phyloP scores from a whole-genome alignment of 495 filamentous ascomycete species.

The Tetracladium setigerum region DNA sequence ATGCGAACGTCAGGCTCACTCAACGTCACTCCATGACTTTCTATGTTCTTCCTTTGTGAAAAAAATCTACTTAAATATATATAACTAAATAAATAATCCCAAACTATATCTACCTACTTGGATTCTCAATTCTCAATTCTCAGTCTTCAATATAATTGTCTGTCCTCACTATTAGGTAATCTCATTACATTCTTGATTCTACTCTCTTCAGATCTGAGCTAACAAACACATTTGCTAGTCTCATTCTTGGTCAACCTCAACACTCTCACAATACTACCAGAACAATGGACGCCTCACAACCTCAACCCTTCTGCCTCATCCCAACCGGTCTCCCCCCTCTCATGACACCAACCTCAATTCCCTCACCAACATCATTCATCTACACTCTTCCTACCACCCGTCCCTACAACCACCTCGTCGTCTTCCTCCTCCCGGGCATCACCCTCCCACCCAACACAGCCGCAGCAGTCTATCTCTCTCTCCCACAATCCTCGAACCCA shows the following conservation, averaged over 20 bases:
- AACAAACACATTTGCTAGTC: no score
- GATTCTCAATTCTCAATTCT: no score
- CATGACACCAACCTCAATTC: conserved; percentile 32
- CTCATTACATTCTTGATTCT: no score
- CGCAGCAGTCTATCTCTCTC: conserved; percentile 81
- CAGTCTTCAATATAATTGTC: no score
- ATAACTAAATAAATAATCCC: no score
- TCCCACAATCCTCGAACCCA: conserved; percentile 29
- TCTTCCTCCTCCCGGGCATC: conserved; percentile 82
- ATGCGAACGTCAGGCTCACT: no score
- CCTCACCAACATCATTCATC: conserved; percentile 30
- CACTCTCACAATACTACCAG: not conserved
- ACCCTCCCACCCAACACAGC: conserved; percentile 67
- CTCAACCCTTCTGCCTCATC: conserved; percentile 38
- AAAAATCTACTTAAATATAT: no score
- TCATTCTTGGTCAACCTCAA: conserved; percentile 11
- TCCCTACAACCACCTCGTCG: conserved; percentile 68
- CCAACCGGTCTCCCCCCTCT: conserved; percentile 43
- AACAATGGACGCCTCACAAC: conserved; percentile 1
- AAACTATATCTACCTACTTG: no score
- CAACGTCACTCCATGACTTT: no score
- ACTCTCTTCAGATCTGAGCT: no score
- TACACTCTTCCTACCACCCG: conserved; percentile 33
- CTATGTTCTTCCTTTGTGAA: no score
- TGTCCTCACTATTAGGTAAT: no score